phyloP scores from a whole-genome alignment of 495 filamentous ascomycete genomes.

The Filosporella fistucella region DNA sequence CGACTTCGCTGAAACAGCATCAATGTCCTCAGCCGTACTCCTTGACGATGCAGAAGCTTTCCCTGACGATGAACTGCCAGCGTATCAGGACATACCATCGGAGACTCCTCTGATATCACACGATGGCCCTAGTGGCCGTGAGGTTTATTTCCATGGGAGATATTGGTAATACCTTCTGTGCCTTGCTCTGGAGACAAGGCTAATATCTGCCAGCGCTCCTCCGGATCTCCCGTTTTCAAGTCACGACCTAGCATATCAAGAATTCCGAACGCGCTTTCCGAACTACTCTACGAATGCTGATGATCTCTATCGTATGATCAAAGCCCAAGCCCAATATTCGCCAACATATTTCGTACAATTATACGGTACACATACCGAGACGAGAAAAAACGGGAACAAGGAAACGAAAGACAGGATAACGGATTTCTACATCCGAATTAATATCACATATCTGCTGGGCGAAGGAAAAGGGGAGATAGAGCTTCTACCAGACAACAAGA shows the following conservation, averaged over 20 bases:
- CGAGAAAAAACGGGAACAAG: slow-evolving; percentile 36
- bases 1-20: slow-evolving; percentile 21
- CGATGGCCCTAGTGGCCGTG: no score
- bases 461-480: slow-evolving; percentile 2
- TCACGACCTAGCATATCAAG: slow-evolving; percentile 6
- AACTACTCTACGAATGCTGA: slow-evolving; percentile 27
- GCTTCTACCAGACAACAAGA: slow-evolving; percentile 12
- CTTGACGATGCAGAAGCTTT: slow-evolving; percentile 21
- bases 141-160: no score
- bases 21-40: slow-evolving; percentile 21
- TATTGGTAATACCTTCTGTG: no score
- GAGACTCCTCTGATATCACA: background rate
- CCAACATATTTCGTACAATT: slow-evolving; percentile 43
- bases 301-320: slow-evolving; percentile 38
- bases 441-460: slow-evolving; percentile 43
- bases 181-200: background rate
- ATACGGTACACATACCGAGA: slow-evolving; percentile 45
- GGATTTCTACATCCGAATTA: slow-evolving; percentile 48
- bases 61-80: slow-evolving; percentile 24
- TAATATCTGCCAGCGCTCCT: slow-evolving; percentile 11
- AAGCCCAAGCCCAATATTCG: slow-evolving; percentile 33
- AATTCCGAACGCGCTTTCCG: slow-evolving; percentile 18
- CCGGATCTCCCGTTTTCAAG: slow-evolving; percentile 16
- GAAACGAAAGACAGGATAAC: slow-evolving; percentile 35
- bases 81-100: slow-evolving; percentile 16